A percentile compares a stretch with the other conserved stretches of the same genome.
These are phyloP conservation scores for Fusarium transvaalense DNA, from an alignment of 2,329 filamentous ascomycete species.

Conservation along the genomic window DNA sequence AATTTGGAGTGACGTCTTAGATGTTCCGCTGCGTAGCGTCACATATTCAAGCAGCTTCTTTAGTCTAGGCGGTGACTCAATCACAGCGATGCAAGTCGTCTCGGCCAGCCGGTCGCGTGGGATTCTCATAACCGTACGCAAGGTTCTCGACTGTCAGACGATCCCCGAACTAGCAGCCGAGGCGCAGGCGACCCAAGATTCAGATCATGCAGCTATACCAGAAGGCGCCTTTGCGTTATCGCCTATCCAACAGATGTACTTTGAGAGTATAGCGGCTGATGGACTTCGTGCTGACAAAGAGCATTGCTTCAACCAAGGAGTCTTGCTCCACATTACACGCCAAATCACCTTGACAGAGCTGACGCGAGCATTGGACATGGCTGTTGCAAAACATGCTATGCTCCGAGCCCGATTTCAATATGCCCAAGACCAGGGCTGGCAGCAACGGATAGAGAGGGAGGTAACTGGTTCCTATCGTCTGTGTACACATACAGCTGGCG, in stretches of 20 bases:
- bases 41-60: slow-evolving; percentile 10
- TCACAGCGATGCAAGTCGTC: slow-evolving; percentile 13
- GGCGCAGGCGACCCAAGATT: not conserved
- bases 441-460: slow-evolving; percentile 1
- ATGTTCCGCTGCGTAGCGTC: not conserved
- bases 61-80: slow-evolving; percentile 12
- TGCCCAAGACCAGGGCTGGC: not conserved
- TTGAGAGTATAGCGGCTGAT: slow-evolving; percentile 5
- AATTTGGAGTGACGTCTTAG: slow-evolving; percentile 5
- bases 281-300: slow-evolving; percentile 1
- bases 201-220: not conserved
- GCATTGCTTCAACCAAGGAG: slow-evolving; percentile 4
- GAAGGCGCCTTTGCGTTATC: not conserved
- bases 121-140: slow-evolving; percentile 2
- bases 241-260: slow-evolving; percentile 5
- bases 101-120: not conserved
- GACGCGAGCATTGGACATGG: not conserved
- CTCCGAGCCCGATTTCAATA: slow-evolving; percentile 1
- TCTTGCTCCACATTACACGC: not conserved
- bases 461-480: slow-evolving; percentile 1
- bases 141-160: slow-evolving; percentile 5
- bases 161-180: slow-evolving; percentile 6
- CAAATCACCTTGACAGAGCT: not conserved
- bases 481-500: not conserved
- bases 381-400: slow-evolving; percentile 4